Conservation (phyloP, 2,329 filamentous ascomycete genomes). For the Cladophialophora bantiana region DNA sequence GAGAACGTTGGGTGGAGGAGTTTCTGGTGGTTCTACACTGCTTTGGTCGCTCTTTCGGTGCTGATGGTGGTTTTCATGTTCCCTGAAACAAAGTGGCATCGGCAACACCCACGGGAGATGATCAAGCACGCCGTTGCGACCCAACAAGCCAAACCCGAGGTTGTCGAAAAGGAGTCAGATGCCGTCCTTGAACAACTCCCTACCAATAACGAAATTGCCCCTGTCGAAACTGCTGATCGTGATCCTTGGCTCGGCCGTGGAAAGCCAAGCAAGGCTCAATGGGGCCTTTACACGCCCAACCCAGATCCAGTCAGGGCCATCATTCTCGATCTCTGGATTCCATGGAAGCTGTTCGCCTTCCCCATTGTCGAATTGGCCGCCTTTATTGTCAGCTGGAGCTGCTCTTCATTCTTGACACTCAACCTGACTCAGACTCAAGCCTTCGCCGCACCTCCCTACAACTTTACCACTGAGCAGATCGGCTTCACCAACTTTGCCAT, state of each 20-base stretch:
- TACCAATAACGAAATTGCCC: conserved; percentile 9
- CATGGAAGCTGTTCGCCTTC: conserved; percentile 68
- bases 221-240: conserved; percentile 45
- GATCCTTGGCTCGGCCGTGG: conserved; percentile 66
- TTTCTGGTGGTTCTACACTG: conserved; percentile 73
- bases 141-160: conserved; percentile 15
- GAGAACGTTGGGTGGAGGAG: conserved; percentile 64
- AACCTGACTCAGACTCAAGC: conserved; percentile 67
- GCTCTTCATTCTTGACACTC: conserved; percentile 64
- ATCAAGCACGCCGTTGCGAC: conserved; percentile 7
- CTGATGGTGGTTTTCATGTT: conserved; percentile 65
- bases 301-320: conserved; percentile 54
- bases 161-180: conserved; percentile 17
- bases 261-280: conserved; percentile 62
- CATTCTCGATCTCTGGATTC: conserved; percentile 64
- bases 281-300: conserved; percentile 60
- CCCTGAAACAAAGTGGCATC: conserved; percentile 68
- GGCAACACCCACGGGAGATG: conserved; percentile 47
- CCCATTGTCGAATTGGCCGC: conserved; percentile 69
- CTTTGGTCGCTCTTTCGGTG: conserved; percentile 57
- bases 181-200: conserved; percentile 21
- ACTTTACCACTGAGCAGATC: conserved; percentile 58
- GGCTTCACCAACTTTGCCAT: conserved; percentile 66
- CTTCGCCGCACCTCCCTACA: conserved; percentile 64
- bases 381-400: conserved; percentile 68